Evolutionary conservation across 192 early-diverging fungal species (phyloP).

Genomic region (Spizellomyces sp.): DNA sequence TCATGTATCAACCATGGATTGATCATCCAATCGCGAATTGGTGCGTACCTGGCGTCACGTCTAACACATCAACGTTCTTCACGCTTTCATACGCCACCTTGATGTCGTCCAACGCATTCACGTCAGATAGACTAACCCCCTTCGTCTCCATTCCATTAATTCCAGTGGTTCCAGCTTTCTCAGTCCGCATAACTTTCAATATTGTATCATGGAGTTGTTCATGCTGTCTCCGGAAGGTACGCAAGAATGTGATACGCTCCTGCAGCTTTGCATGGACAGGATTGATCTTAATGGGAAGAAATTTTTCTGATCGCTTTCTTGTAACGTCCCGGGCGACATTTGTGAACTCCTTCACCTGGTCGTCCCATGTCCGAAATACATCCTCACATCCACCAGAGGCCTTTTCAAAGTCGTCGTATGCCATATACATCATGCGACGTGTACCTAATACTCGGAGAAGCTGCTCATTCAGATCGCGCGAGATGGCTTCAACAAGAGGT

Average conservation of each 20-base stretch:
- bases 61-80: constrained; percentile 91
- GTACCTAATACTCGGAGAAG: constrained; percentile 84
- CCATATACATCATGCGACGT: constrained; percentile 92
- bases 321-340: constrained; percentile 93
- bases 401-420: constrained; percentile 88
- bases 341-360: constrained; percentile 93
- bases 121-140: constrained; percentile 61
- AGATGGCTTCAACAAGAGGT: constrained; percentile 92
- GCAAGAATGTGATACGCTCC: constrained; percentile 89
- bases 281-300: constrained; percentile 93
- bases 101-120: constrained; percentile 87
- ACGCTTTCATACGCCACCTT: constrained; percentile 87
- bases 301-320: constrained; percentile 90
- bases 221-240: constrained; percentile 93
- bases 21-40: neutral
- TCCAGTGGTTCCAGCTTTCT: constrained; percentile 41
- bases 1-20: too few relatives aligned
- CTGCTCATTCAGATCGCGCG: constrained; percentile 92
- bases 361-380: constrained; percentile 93
- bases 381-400: constrained; percentile 80
- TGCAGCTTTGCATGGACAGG: constrained; percentile 89
- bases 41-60: constrained; percentile 74
- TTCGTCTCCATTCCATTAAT: constrained; percentile 42
- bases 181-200: constrained; percentile 81
- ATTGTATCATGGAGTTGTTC: constrained; percentile 98